Evolutionary conservation across 2,329 filamentous ascomycete genomes (phyloP), one percentile per base, ranked within the genome.

Genomic region (Cytospora leucostoma): DNA sequence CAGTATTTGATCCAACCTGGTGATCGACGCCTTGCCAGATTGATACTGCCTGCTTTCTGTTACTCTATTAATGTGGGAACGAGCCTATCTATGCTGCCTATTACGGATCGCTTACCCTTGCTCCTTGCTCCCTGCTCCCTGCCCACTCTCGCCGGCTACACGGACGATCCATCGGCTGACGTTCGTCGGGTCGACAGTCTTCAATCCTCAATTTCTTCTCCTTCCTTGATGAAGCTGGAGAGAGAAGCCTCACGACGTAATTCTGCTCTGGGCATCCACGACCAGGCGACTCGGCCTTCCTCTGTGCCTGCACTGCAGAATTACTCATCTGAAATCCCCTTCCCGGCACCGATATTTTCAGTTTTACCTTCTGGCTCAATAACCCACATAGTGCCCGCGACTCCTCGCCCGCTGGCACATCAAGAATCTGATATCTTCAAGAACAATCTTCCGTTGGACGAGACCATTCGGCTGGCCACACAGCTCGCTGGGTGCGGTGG

Each of bases 401-500:
- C 64, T 53, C 33, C 63, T n/a, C 34, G 38, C 61, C 40, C 59
- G 19, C 54, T 50, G 44, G 35, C 56, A 32, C 59, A 35, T n/a
- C 55, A 51, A 19, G 49, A 32, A 33, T 56, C 33, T 7, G 35
- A 40, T 12, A n/a, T 40, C 59, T 34, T 50, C 7, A 44, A 49
- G 33, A 52, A n/a, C 27, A 21, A 27, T 35, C 52, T 59, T n/a
- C 51, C 59, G 7, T 65, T 61, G 34, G 50, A 64, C 62, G 68
- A 65, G 35, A 60, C 64, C n/a, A n/a, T 56, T 58, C 37, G 62
- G 35, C 65, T 62, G 62, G 63, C 61, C 44, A 61, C 65, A 47
- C 52, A 68, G 35, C 60, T 65, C 40, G 63, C 60, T 17, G 64
- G 52, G 51, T 64, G 65, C 61, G 67, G 66, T 67, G 57, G 62